Base-by-base conservation (phyloP, 352 stramenopile genomes). In the Globisporangium heterothallicum region DNA sequence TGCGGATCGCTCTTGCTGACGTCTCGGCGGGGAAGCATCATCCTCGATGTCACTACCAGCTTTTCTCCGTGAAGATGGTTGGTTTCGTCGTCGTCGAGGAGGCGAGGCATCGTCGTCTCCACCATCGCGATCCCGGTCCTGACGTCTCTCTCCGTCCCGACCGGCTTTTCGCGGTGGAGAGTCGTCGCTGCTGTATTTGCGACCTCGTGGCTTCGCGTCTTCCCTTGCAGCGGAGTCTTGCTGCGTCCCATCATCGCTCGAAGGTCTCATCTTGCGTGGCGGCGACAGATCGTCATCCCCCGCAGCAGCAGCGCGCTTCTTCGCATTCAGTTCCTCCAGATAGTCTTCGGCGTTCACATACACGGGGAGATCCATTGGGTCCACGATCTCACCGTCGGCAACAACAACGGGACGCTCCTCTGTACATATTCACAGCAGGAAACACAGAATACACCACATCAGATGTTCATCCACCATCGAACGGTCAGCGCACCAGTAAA, bases 271-370 rank as follows among this genome's bases (percentile, higher is more conserved):
- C 26, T 78, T 84, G 13, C 76, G 59, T 18, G 74, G 74, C 6
- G 77, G 74, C 22, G 75, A 86, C 13, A 78, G 46, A 56, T 86
- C 72, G 8, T 30, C 55, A 12, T 72, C 59, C 6, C 63, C n/a
- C n/a, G 45, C 46, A 30, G 53, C 53, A 5, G 53, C 53, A 5
- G 22, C 40, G 10, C 42, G 48, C 7, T 72, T 61, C 25, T 64
- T 66, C 4, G 59, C 59, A 4, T 68, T 52, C 16, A 86, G 63
- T 25, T 86, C 68, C 18, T 74, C 67, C 34, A 86, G 41, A 43
- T 78, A 88, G 35, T 79, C 73, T 19, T 88, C 65, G 0, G 81
- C 78, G 49, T 90, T 83, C 32, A 84, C 76, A 56, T 88, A 86
- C 5, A 88, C 67, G 3, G 79, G 81, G 36, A 86, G 58, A 64